A percentile compares a stretch with the other conserved stretches of the same genome.
These are phyloP conservation scores for Boletus pseudo-olivaceus DNA, from an alignment of 768 basidiomycete species.

Conservation along the genomic window DNA sequence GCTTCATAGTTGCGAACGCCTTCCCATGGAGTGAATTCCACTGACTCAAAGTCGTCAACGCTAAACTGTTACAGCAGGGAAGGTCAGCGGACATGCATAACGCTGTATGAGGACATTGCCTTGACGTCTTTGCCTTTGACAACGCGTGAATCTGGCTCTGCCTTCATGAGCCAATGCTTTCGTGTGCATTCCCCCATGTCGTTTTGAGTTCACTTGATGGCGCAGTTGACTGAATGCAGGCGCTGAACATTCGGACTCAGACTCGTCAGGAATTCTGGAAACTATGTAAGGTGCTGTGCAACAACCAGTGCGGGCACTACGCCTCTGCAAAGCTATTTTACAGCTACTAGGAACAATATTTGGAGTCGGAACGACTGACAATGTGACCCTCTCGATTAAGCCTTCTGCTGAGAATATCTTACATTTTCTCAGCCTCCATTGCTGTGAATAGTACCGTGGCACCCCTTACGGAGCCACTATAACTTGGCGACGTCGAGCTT, in stretches of 20 bases:
- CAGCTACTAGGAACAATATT: background rate
- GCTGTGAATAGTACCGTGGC: background rate
- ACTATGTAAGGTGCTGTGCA: too few relatives aligned
- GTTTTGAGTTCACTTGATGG: background rate
- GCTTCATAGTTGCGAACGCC: conserved; percentile 86
- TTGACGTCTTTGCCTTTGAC: conserved; percentile 89
- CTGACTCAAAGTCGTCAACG: conserved; percentile 78
- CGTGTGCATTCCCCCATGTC: conserved; percentile 7
- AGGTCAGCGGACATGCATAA: background rate
- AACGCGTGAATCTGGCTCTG: conserved; percentile 79
- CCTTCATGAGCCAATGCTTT: conserved; percentile 73
- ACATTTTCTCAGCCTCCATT: conserved; percentile 1
- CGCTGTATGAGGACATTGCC: conserved; percentile 34
- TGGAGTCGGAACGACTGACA: too few relatives aligned
- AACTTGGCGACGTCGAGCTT: conserved; percentile 6
- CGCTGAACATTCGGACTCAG: background rate
- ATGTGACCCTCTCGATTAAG: background rate
- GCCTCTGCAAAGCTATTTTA: too few relatives aligned
- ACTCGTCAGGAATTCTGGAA: background rate
- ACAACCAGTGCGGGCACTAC: too few relatives aligned
- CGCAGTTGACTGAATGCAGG: background rate
- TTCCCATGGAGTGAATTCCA: conserved; percentile 75
- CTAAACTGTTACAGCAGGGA: conserved; percentile 56
- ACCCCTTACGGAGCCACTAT: conserved; percentile 7
- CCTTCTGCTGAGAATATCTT: background rate